Conservation (phyloP, 345 rosid genomes). For the Bruguiera gymnorhiza region DNA sequence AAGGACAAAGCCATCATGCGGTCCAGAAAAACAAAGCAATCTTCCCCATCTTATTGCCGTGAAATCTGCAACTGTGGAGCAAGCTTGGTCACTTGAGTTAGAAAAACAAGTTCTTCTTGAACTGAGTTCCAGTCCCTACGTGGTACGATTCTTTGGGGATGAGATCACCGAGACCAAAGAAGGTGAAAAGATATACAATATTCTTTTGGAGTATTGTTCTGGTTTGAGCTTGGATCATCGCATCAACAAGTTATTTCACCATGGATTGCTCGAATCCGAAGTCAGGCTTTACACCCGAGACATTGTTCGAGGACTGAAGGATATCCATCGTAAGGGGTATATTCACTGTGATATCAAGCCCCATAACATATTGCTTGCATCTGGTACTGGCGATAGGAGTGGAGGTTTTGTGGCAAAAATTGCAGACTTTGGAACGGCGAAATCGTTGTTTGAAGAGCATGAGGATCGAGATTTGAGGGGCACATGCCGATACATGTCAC, state of each 20-base stretch:
- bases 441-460: neutral
- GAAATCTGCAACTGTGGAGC: neutral
- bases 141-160: conserved; percentile 8
- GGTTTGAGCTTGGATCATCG: neutral
- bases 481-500: conserved; percentile 5
- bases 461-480: neutral
- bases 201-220: conserved; percentile 6
- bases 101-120: conserved; percentile 1
- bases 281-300: neutral
- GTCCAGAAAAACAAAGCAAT: too few relatives aligned
- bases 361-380: conserved; percentile 3
- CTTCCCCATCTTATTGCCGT: neutral
- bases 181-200: neutral
- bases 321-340: neutral
- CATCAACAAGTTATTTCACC: neutral
- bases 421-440: conserved; percentile 6
- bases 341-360: conserved; percentile 18
- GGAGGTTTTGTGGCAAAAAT: neutral
- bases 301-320: conserved; percentile 1
- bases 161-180: neutral
- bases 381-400: neutral
- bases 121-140: neutral
- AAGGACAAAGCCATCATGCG: too few relatives aligned
- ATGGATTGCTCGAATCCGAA: neutral
- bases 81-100: neutral